A percentile compares a stretch with the other conserved stretches of the same genome.
These are phyloP conservation scores for Santalum album DNA, from an alignment of 164 flowering plant genomes.

Conservation along the genomic window DNA sequence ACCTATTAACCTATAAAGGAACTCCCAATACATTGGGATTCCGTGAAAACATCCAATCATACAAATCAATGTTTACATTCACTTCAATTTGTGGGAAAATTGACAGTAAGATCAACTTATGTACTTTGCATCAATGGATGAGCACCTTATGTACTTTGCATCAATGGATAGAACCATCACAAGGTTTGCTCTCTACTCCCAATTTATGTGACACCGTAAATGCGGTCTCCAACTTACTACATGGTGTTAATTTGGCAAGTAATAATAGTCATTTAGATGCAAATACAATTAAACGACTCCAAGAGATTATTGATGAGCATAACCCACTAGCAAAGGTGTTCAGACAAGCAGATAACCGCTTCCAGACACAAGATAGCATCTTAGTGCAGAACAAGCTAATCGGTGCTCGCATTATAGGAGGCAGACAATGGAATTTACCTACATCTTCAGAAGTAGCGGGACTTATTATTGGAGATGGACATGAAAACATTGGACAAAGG, in stretches of 20 bases:
- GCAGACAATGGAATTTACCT: too few species aligned
- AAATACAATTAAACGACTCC: background rate
- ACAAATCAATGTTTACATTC: constrained; percentile 7
- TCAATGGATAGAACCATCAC: background rate
- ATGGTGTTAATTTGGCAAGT: background rate
- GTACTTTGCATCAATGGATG: too few species aligned
- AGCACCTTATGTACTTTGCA: too few species aligned
- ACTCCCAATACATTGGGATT: too few species aligned
- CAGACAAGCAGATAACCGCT: constrained; percentile 10
- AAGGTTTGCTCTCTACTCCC: too few species aligned
- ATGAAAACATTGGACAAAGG: too few species aligned
- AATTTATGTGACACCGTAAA: constrained; percentile 1
- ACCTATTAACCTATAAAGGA: too few species aligned
- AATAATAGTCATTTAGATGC: background rate
- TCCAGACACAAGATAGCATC: background rate
- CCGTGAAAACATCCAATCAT: too few species aligned
- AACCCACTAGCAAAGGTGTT: background rate
- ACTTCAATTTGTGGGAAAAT: constrained; percentile 10
- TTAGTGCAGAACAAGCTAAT: background rate
- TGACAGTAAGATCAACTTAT: background rate
- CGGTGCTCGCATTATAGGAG: too few species aligned
- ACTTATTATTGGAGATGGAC: constrained; percentile 8
- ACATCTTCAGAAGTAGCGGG: constrained; percentile 2
- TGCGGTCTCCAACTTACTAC: constrained; percentile 3
- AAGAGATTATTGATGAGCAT: constrained; percentile 1